phyloP scores from a whole-genome alignment of 768 basidiomycete species.

The Tremella mesenterica region DNA sequence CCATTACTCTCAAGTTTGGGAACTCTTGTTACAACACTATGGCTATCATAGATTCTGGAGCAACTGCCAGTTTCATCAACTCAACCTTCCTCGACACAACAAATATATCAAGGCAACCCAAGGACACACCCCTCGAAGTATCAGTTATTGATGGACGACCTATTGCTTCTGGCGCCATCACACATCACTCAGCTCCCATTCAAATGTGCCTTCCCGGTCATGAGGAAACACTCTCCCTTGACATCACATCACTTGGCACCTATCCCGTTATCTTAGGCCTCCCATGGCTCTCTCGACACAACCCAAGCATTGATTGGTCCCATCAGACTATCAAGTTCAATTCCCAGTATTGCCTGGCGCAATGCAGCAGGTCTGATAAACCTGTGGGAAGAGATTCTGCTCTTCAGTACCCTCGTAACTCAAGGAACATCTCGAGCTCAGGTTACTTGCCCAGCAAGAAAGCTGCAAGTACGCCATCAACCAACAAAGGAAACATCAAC shows the following conservation, averaged over 20 bases:
- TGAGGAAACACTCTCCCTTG: conserved; percentile 4
- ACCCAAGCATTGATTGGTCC: conserved; percentile 9
- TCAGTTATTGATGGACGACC: conserved; percentile 8
- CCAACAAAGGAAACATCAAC: too few relatives aligned
- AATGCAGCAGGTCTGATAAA: background rate
- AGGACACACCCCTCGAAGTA: background rate
- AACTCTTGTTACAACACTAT: background rate
- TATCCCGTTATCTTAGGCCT: conserved; percentile 8
- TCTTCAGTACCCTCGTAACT: too few relatives aligned
- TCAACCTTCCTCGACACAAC: background rate
- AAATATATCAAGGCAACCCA: background rate
- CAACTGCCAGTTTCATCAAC: conserved; percentile 12
- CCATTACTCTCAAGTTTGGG: background rate
- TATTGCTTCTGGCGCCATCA: conserved; percentile 3
- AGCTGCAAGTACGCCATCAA: conserved; percentile 4
- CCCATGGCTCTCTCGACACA: conserved; percentile 7
- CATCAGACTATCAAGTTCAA: background rate
- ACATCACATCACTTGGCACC: conserved; percentile 2
- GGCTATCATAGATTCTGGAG: conserved; percentile 10
- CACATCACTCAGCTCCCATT: background rate
- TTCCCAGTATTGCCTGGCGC: background rate
- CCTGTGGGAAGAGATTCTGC: background rate
- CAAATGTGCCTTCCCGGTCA: background rate
- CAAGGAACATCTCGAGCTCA: too few relatives aligned
- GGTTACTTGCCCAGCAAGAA: conserved; percentile 1